Conservation (phyloP, 1,139 yeast species). For the Diutina pseudorugosa region DNA sequence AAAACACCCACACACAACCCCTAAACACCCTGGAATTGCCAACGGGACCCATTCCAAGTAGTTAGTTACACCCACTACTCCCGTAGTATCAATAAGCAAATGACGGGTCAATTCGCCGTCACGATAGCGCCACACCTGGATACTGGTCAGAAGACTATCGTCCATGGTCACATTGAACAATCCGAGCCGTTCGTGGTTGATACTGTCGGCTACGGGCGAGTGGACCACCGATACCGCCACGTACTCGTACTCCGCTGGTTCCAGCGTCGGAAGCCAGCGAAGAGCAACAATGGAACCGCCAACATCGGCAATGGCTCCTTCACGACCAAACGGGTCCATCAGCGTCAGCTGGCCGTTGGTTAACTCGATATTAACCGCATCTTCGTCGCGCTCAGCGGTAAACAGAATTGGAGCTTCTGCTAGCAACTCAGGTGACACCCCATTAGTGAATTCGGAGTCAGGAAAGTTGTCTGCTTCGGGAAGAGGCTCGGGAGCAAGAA, state of each 20-base stretch:
- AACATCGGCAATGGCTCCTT: conserved; percentile 18
- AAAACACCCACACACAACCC: conserved; percentile 41
- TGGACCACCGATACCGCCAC: conserved; percentile 31
- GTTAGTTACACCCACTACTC: conserved; percentile 34
- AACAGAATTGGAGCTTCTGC: neutral
- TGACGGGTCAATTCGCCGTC: conserved; percentile 18
- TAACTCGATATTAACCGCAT: too few relatives aligned
- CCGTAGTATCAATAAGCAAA: conserved; percentile 24
- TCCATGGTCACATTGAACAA: conserved; percentile 13
- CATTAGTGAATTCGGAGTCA: neutral
- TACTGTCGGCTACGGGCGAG: conserved; percentile 13
- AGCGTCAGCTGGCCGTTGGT: neutral
- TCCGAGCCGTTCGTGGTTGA: conserved; percentile 22
- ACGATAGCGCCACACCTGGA: conserved; percentile 35
- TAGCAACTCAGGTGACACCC: neutral
- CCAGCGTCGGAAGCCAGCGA: conserved; percentile 37
- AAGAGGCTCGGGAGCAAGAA: neutral
- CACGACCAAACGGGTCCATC: neutral
- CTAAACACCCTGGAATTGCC: conserved; percentile 16
- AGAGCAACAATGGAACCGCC: conserved; percentile 46
- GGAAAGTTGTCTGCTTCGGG: neutral
- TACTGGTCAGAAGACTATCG: conserved; percentile 19
- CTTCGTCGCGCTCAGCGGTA: neutral
- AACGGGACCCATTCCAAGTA: conserved; percentile 41
- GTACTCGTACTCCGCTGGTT: conserved; percentile 27